These are phyloP conservation scores for Cryptococcus sp. DNA, from an alignment of 1,284 basidiomycete species.

Conservation along the genomic window DNA sequence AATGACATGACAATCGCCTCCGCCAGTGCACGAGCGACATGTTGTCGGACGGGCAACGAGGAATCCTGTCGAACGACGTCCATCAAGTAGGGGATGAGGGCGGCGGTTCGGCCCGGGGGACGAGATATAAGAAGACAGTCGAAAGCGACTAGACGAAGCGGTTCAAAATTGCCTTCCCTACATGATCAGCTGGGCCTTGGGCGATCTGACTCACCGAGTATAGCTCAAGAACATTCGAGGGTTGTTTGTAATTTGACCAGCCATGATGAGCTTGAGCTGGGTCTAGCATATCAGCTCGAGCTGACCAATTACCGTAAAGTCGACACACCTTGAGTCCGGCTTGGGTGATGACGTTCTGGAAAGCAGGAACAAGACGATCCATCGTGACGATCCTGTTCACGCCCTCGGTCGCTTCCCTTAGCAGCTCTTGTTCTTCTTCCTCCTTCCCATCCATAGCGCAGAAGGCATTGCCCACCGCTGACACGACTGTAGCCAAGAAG, in stretches of 20 bases:
- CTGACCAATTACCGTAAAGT: constrained; percentile 16
- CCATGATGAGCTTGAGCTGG: constrained; percentile 70
- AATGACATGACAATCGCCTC: constrained; percentile 82
- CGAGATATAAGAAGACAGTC: constrained; percentile 88
- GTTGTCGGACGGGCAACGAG: constrained; percentile 72
- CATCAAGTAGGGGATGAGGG: constrained; percentile 77
- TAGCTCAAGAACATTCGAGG: constrained; percentile 77
- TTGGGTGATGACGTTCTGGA: constrained; percentile 87
- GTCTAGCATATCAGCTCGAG: constrained; percentile 53
- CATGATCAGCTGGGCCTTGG: constrained; percentile 6
- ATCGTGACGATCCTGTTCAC: constrained; percentile 89
- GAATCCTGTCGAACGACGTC: constrained; percentile 83
- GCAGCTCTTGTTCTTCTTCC: constrained; percentile 46
- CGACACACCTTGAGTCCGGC: constrained; percentile 75
- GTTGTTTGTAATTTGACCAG: constrained; percentile 75
- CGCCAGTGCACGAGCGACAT: constrained; percentile 78
- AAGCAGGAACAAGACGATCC: constrained; percentile 90
- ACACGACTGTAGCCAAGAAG: constrained; percentile 82
- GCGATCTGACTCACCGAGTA: constrained; percentile 60
- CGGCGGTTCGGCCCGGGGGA: constrained; percentile 49
- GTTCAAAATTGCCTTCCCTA: constrained; percentile 87
- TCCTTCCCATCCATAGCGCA: constrained; percentile 18
- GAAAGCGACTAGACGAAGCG: constrained; percentile 86
- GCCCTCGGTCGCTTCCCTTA: constrained; percentile 68
- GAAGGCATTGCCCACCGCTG: constrained; percentile 59